Evolutionary conservation across 306 rosid species (phyloP).

Genomic region (Cucurbita maxima): DNA sequence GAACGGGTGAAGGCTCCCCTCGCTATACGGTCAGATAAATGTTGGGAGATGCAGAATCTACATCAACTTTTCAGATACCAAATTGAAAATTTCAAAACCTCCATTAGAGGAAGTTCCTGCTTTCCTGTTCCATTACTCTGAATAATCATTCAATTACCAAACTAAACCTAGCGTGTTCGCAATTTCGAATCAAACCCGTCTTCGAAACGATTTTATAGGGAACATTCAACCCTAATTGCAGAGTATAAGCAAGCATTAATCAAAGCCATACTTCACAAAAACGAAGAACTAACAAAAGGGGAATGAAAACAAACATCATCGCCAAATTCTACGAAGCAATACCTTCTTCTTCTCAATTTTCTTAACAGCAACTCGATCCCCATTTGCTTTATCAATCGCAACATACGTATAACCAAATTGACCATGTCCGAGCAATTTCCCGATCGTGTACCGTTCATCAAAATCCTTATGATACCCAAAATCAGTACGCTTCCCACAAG

Average conservation of each 20-base stretch:
- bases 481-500: constrained; percentile 93
- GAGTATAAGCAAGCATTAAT: not conserved
- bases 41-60: not conserved
- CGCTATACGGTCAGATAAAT: not conserved
- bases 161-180: not conserved
- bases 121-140: constrained; percentile 2
- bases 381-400: constrained; percentile 56
- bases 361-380: constrained; percentile 95
- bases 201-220: not conserved
- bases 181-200: not conserved
- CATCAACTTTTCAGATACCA: not conserved
- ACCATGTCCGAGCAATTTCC: constrained; percentile 88
- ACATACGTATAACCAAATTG: constrained; percentile 96
- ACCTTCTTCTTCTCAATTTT: constrained; percentile 87
- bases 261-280: not conserved
- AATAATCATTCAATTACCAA: not conserved
- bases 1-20: not conserved
- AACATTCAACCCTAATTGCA: not conserved
- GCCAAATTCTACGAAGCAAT: constrained; percentile 8
- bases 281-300: not conserved
- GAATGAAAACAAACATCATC: not conserved
- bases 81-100: constrained; percentile 3
- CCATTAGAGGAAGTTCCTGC: not conserved
- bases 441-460: constrained; percentile 44
- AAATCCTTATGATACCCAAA: constrained; percentile 79